phyloP scores from a whole-genome alignment of 192 early-diverging fungal genomes.

The Dissophora globulifera region DNA sequence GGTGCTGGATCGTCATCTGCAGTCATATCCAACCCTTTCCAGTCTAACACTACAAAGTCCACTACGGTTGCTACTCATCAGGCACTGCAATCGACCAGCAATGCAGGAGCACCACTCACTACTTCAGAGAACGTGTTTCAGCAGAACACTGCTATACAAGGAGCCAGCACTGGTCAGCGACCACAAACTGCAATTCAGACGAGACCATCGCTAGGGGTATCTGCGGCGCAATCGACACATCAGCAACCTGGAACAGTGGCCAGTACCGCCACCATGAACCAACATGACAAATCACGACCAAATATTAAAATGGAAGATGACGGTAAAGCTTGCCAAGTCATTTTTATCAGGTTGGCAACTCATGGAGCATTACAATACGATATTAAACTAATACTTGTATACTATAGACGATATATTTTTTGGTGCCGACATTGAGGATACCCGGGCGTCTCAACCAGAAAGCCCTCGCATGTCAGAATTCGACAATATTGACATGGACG shows the following conservation, averaged over 20 bases:
- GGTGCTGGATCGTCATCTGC: constrained; percentile 10
- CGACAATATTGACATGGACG: constrained; percentile 21
- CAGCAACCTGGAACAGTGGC: not conserved
- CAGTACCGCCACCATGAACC: not conserved
- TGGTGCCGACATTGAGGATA: constrained; percentile 31
- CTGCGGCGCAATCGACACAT: not conserved
- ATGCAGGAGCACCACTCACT: too few species aligned
- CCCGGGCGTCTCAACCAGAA: constrained; percentile 24
- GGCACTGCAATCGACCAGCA: too few species aligned
- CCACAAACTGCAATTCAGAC: not conserved
- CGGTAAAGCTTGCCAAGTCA: not conserved
- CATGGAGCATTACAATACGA: not conserved
- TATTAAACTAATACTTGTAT: not conserved
- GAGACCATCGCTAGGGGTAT: not conserved
- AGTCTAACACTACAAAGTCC: too few species aligned
- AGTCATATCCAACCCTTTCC: not conserved
- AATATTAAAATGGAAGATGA: constrained; percentile 10
- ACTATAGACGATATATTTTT: constrained; percentile 27
- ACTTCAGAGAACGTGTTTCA: too few species aligned
- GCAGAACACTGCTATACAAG: not conserved
- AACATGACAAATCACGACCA: not conserved
- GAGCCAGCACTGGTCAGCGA: not conserved
- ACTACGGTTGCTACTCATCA: too few species aligned
- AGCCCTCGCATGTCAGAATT: constrained; percentile 45
- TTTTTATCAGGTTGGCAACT: not conserved